Percentiles rank a stretch among this genome's conserved stretches.
phyloP scores from a whole-genome alignment of 2,329 filamentous ascomycete genomes.

The Hortaea werneckii region DNA sequence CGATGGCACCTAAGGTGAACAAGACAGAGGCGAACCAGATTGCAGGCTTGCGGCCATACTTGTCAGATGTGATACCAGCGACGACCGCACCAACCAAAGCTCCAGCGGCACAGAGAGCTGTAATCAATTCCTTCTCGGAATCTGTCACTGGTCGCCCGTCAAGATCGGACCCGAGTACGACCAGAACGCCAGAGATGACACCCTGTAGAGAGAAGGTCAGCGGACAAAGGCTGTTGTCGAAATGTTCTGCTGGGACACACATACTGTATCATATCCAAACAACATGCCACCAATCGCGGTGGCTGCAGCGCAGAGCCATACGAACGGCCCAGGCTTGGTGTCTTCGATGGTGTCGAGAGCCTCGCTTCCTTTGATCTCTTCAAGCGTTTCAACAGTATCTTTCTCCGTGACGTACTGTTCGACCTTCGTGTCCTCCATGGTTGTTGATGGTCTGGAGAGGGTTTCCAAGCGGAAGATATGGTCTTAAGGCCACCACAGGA shows the following conservation, averaged over 20 bases:
- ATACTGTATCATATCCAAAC: constrained; percentile 5
- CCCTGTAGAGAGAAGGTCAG: background rate
- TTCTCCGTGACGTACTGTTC: constrained; percentile 2
- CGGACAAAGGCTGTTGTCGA: too few species aligned
- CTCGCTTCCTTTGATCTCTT: constrained; percentile 1
- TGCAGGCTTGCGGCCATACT: constrained; percentile 48
- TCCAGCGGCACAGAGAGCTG: background rate
- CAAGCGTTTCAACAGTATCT: constrained; percentile 10
- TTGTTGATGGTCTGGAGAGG: too few species aligned
- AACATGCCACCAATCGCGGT: constrained; percentile 12
- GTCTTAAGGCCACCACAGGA: too few species aligned
- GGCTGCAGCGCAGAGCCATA: constrained; percentile 9
- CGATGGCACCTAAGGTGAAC: constrained; percentile 56
- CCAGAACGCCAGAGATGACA: constrained; percentile 11
- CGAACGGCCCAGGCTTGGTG: constrained; percentile 5
- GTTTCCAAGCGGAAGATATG: too few species aligned
- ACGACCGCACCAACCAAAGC: background rate
- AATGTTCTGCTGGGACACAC: too few species aligned
- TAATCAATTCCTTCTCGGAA: background rate
- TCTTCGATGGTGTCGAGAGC: constrained; percentile 11
- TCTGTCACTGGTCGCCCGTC: background rate
- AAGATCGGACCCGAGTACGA: background rate
- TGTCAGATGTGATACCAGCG: constrained; percentile 2
- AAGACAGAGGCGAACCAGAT: constrained; percentile 55
- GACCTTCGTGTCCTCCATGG: too few species aligned